These are phyloP conservation scores for Epichloe sylvatica DNA, from an alignment of 2,329 filamentous ascomycete genomes.

Conservation along the genomic window DNA sequence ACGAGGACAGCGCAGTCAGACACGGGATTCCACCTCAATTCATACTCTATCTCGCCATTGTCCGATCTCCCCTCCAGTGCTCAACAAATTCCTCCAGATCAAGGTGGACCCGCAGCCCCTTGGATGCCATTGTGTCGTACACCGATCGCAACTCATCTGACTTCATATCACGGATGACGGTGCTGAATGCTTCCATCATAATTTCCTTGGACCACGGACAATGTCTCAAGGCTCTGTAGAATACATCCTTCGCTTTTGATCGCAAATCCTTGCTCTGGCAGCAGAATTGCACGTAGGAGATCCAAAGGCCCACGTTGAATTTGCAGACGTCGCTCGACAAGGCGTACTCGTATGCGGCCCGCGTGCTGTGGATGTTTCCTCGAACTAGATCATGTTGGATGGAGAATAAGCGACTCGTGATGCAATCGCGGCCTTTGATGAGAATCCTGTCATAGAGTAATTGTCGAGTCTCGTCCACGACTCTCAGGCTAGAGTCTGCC, in stretches of 20 bases:
- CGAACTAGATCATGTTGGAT: slow-evolving; percentile 35
- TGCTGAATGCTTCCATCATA: slow-evolving; percentile 37
- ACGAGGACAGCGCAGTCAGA: no score
- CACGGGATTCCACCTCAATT: neutral
- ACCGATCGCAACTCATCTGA: slow-evolving; percentile 35
- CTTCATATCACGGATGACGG: slow-evolving; percentile 30
- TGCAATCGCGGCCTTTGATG: slow-evolving; percentile 23
- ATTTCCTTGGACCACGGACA: slow-evolving; percentile 37
- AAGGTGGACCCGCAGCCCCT: slow-evolving; percentile 36
- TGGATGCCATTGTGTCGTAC: slow-evolving; percentile 32
- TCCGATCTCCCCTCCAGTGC: slow-evolving; percentile 14
- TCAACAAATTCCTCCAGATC: slow-evolving; percentile 36
- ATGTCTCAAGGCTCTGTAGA: slow-evolving; percentile 31
- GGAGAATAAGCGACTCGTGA: slow-evolving; percentile 33
- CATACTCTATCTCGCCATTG: neutral
- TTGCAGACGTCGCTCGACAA: slow-evolving; percentile 26
- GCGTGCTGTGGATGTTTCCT: slow-evolving; percentile 36
- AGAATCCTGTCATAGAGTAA: slow-evolving; percentile 43
- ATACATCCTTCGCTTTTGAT: slow-evolving; percentile 31
- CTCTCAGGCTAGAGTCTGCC: slow-evolving; percentile 55
- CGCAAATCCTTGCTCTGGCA: slow-evolving; percentile 23
- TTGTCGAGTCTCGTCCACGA: slow-evolving; percentile 64
- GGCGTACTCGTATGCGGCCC: slow-evolving; percentile 39
- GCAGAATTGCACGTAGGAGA: slow-evolving; percentile 36
- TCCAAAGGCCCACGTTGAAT: slow-evolving; percentile 33